Conservation (phyloP, 495 filamentous ascomycete species). For the Hypoxylon fuscum region DNA sequence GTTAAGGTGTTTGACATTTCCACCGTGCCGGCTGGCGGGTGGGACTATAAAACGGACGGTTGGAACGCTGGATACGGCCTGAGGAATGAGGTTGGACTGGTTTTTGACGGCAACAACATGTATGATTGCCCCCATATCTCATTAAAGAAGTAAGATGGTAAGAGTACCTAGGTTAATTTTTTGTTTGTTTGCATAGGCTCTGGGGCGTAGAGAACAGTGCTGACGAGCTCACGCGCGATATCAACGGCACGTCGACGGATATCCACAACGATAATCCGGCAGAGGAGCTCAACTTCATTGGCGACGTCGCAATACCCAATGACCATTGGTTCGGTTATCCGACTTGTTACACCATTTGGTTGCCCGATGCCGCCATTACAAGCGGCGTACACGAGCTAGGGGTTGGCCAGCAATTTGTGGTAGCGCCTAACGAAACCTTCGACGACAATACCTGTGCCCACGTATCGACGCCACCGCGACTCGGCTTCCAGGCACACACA, state of each 20-base stretch:
- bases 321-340: slow-evolving; percentile 74
- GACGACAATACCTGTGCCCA: slow-evolving; percentile 59
- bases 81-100: slow-evolving; percentile 75
- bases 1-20: slow-evolving; percentile 72
- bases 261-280: slow-evolving; percentile 76
- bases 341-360: slow-evolving; percentile 71
- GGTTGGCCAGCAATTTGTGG: slow-evolving; percentile 52
- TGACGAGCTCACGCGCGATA: slow-evolving; percentile 65
- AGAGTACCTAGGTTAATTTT: slow-evolving; percentile 54
- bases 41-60: slow-evolving; percentile 58
- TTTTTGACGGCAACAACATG: slow-evolving; percentile 46
- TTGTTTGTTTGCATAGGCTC: slow-evolving; percentile 57
- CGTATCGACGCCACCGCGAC: slow-evolving; percentile 53
- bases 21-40: slow-evolving; percentile 47
- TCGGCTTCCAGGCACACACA: slow-evolving; percentile 68
- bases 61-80: slow-evolving; percentile 73
- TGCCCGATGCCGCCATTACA: slow-evolving; percentile 41
- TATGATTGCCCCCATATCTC: slow-evolving; percentile 16
- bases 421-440: slow-evolving; percentile 30
- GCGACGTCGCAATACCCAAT: slow-evolving; percentile 61
- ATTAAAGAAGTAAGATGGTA: too few relatives aligned
- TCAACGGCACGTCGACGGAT: slow-evolving; percentile 54
- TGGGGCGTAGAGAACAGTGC: slow-evolving; percentile 79
- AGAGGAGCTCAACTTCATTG: slow-evolving; percentile 79
- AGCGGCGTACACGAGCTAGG: slow-evolving; percentile 18